Evolutionary conservation across 2,329 filamentous ascomycete species (phyloP).

Genomic region (Diaporthe aspalathi): DNA sequence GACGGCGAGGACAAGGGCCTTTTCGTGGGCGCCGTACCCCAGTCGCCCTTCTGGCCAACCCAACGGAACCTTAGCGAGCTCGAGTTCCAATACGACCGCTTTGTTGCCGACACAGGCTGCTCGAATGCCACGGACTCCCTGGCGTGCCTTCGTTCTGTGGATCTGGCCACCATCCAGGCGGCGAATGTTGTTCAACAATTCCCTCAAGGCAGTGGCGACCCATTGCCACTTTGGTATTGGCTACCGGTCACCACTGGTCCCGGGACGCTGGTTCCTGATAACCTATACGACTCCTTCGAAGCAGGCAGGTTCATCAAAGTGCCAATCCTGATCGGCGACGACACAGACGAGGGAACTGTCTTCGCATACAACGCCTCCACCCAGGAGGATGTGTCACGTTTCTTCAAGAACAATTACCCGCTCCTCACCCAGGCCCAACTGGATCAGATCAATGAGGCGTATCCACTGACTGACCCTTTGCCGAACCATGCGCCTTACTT

Average conservation of each 20-base stretch:
- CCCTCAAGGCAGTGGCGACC: conserved; percentile 47
- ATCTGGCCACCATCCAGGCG: conserved; percentile 50
- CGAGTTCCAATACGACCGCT: conserved; percentile 59
- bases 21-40: conserved; percentile 58
- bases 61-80: conserved; percentile 57
- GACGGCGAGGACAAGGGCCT: conserved; percentile 58
- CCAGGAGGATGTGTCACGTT: conserved; percentile 49
- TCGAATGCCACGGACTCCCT: conserved; percentile 47
- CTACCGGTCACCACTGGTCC: conserved; percentile 59
- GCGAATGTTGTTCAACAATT: conserved; percentile 55
- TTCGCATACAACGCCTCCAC: conserved; percentile 55
- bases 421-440: conserved; percentile 51
- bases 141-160: conserved; percentile 55
- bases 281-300: conserved; percentile 54
- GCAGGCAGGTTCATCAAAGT: conserved; percentile 64
- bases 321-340: conserved; percentile 62
- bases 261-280: conserved; percentile 56
- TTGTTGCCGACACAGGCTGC: conserved; percentile 53
- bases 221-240: conserved; percentile 59
- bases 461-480: conserved; percentile 50
- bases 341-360: conserved; percentile 59
- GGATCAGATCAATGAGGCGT: conserved; percentile 50
- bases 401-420: conserved; percentile 61
- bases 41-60: conserved; percentile 62
- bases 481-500: conserved; percentile 58